A percentile compares a stretch with the other conserved stretches of the same genome.
These are phyloP conservation scores for Pyrrhoderma noxium DNA, from an alignment of 1,284 basidiomycete species.

Conservation along the genomic window DNA sequence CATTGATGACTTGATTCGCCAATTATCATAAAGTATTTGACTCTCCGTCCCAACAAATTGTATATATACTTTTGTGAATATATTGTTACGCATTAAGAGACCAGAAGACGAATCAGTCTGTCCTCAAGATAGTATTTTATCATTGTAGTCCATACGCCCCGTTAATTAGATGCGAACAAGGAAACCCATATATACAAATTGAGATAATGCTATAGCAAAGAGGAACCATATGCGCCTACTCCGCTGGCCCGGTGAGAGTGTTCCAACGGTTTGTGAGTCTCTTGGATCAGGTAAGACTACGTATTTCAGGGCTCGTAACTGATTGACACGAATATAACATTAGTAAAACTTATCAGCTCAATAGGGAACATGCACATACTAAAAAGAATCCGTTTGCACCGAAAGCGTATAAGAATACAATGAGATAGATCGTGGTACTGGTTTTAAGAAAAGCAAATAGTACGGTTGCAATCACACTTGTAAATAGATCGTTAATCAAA, in stretches of 20 bases:
- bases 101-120: neutral
- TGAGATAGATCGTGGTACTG: constrained; percentile 38
- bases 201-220: constrained; percentile 19
- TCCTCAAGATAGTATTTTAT: neutral
- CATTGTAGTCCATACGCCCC: neutral
- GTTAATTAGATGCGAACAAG: constrained; percentile 17
- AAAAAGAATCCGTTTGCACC: constrained; percentile 37
- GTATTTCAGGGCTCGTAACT: constrained; percentile 21
- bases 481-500: neutral
- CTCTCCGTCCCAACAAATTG: too few relatives aligned
- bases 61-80: too few relatives aligned
- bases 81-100: too few relatives aligned
- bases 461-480: constrained; percentile 32
- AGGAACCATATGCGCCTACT: constrained; percentile 21
- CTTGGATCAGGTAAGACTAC: constrained; percentile 20
- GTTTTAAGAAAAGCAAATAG: constrained; percentile 29
- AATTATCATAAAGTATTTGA: constrained; percentile 22
- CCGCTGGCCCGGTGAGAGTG: constrained; percentile 18
- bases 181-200: constrained; percentile 21
- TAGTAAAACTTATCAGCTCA: neutral
- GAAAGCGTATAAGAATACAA: constrained; percentile 48
- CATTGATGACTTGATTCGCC: constrained; percentile 48
- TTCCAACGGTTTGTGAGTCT: constrained; percentile 17
- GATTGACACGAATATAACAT: neutral
- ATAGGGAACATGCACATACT: constrained; percentile 3